Percentiles rank a stretch among this genome's conserved stretches.
phyloP scores from a whole-genome alignment of 1,284 basidiomycete species.

The Ustilago nuda region DNA sequence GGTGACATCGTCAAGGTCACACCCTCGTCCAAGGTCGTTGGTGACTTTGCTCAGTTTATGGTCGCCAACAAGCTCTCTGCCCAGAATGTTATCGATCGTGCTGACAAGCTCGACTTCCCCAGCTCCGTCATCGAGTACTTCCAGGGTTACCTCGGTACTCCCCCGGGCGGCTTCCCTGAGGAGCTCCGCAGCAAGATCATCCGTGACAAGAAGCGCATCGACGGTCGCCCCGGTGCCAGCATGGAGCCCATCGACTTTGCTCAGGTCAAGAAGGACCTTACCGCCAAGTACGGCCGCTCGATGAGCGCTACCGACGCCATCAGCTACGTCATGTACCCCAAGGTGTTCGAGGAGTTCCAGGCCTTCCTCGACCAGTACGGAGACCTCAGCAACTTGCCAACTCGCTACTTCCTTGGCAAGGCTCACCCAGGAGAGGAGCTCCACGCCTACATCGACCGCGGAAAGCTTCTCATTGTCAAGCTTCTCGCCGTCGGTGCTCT shows the following conservation, averaged over 20 bases:
- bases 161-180: slow-evolving; percentile 93
- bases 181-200: slow-evolving; percentile 91
- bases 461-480: slow-evolving; percentile 93
- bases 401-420: slow-evolving; percentile 95
- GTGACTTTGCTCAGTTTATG: slow-evolving; percentile 98
- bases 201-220: slow-evolving; percentile 91
- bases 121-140: slow-evolving; percentile 72
- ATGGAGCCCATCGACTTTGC: slow-evolving; percentile 93
- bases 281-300: slow-evolving; percentile 92
- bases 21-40: slow-evolving; percentile 98
- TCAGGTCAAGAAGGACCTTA: slow-evolving; percentile 91
- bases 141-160: slow-evolving; percentile 84
- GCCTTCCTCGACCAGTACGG: slow-evolving; percentile 94
- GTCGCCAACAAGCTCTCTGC: slow-evolving; percentile 91
- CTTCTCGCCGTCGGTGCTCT: slow-evolving; percentile 94
- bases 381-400: slow-evolving; percentile 84
- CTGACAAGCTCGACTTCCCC: slow-evolving; percentile 96
- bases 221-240: slow-evolving; percentile 87
- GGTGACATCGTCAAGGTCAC: slow-evolving; percentile 99
- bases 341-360: slow-evolving; percentile 97
- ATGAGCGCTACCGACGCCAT: slow-evolving; percentile 86
- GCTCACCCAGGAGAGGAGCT: slow-evolving; percentile 94
- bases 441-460: slow-evolving; percentile 95
- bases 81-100: slow-evolving; percentile 85
- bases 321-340: slow-evolving; percentile 96